Conservation (phyloP, 164 flowering plant genomes). For the Piper longum region DNA sequence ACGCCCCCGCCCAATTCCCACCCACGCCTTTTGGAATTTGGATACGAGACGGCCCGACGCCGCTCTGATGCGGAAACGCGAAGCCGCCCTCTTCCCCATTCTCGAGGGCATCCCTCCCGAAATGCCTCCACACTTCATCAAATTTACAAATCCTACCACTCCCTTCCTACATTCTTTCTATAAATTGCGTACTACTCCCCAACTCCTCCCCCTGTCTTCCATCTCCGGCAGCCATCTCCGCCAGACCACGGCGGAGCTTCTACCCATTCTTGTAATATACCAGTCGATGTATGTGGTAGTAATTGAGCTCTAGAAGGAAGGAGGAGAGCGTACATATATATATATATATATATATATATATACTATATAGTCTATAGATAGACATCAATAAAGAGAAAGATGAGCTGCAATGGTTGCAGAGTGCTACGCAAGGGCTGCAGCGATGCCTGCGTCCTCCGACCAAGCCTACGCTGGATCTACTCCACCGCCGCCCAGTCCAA, state of each 20-base stretch:
- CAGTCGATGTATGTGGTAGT: too few relatives aligned
- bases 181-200: neutral
- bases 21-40: neutral
- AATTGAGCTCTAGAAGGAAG: neutral
- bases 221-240: neutral
- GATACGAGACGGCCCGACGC: neutral
- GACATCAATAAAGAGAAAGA: constrained; percentile 3
- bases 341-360: too few relatives aligned
- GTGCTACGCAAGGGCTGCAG: constrained; percentile 75
- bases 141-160: neutral
- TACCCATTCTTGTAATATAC: neutral
- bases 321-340: neutral
- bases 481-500: constrained; percentile 55
- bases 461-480: constrained; percentile 57
- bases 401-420: constrained; percentile 93
- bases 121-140: neutral
- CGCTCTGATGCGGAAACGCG: constrained; percentile 59
- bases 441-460: constrained; percentile 52
- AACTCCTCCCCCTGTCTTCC: too few relatives aligned
- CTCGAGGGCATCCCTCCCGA: neutral
- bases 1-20: too few relatives aligned
- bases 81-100: constrained; percentile 49
- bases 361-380: too few relatives aligned
- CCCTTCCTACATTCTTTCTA: neutral
- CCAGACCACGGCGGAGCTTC: neutral